Evolutionary conservation across 1,284 basidiomycete species (phyloP), one percentile per base, ranked within the genome.

Genomic region (Cryptococcus maquisensis): DNA sequence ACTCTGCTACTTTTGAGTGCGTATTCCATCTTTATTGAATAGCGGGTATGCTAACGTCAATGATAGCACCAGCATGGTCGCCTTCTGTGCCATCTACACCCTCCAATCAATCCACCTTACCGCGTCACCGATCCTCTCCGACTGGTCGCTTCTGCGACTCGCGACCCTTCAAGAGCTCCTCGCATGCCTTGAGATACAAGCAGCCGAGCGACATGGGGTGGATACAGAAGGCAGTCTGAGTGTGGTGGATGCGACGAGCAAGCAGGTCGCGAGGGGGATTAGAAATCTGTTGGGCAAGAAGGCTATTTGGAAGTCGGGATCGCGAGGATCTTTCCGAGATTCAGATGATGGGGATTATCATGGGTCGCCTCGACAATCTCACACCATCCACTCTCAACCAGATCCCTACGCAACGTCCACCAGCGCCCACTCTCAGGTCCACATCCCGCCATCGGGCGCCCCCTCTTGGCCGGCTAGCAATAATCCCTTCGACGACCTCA

Each of bases 1-100:
- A 63, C 39, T 63, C 61, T 6, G 59, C 61, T 1, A 63, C 61
- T 4, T 63, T 63, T 28, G 61, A 63, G 61, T 63, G 37, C 59
- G 61, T 61, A 4, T 6, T 6, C 28, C 43, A 20, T n/a, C 26
- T n/a, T 24, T 3, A 15, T 12, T 10, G 9, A 21, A 5, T 21
- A 4, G 2, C 15, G 42, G 15, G 8, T 26, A 50, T 21, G 37
- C 39, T 32, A 6, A 46, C 55, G 10, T 13, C 21, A 16, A 32
- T 7, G 26, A n/a, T 39, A 63, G 61, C 47, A 60, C 61, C 16
- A 55, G 61, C 49, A 63, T 63, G 61, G 57, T 63, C 21, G 59
- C 56, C 1, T 63, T 63, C 37, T 60, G 59, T 36, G 61, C 61
- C 13, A 52, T 56, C 40, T 60, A 63, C 49, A 58, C 54, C 13